A percentile compares a stretch with the other conserved stretches of the same genome.
phyloP scores from a whole-genome alignment of 345 rosid species.

The Lumnitzera littorea region DNA sequence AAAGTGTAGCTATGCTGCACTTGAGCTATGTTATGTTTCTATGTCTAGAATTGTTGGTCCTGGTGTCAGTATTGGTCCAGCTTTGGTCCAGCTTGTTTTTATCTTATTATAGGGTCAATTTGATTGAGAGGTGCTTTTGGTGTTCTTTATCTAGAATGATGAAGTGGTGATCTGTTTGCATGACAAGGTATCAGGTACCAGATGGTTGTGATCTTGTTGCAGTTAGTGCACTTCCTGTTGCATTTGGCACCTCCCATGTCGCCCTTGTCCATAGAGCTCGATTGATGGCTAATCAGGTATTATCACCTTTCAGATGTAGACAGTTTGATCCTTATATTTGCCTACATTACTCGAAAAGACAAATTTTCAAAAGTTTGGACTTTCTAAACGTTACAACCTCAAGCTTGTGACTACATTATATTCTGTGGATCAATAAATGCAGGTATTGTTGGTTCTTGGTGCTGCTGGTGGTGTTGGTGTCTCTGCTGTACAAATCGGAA shows the following conservation, averaged over 20 bases:
- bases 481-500: conserved; percentile 91
- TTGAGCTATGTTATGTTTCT: too few species aligned
- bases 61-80: too few species aligned
- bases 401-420: too few species aligned
- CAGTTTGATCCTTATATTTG: neutral
- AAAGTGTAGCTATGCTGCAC: too few species aligned
- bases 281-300: conserved; percentile 60
- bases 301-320: too few species aligned
- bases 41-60: too few species aligned
- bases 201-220: conserved; percentile 74
- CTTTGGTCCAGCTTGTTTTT: too few species aligned
- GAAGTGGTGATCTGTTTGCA: neutral
- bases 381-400: too few species aligned
- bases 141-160: too few species aligned
- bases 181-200: conserved; percentile 56
- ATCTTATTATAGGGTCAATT: too few species aligned
- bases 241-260: conserved; percentile 90
- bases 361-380: neutral
- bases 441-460: conserved; percentile 90
- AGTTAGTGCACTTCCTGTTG: conserved; percentile 86
- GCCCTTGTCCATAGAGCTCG: conserved; percentile 88
- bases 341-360: neutral
- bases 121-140: too few species aligned
- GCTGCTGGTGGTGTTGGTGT: conserved; percentile 99
- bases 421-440: neutral